Base-by-base conservation (phyloP, 1,139 yeast genomes). In the Suhomyces bolitotheri region DNA sequence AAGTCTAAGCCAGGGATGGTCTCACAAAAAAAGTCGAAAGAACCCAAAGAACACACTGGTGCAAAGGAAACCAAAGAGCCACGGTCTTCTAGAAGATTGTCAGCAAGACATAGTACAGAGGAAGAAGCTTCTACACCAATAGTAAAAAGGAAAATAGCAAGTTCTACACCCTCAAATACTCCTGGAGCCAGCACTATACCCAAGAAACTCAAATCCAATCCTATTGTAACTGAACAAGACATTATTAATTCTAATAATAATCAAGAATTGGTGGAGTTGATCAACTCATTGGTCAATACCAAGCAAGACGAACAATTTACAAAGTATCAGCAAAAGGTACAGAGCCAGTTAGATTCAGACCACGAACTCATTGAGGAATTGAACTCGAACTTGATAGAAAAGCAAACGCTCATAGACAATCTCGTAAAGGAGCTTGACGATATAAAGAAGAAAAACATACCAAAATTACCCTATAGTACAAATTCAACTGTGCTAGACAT, bases 221-320 rank as follows among this genome's bases (percentile, higher is more conserved):
- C 43, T 7, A 45, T 47, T 14, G 51, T 64, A 28, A 56, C 68
- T 1, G 71, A 66, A 34, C 53, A 56, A 29, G 72, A 65, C 27
- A 60, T 69, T 8, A 25, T 63, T 10, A 47, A 55, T 7, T 56
- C 64, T 10, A 49, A 46, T 8, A 53, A 56, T 28, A 49, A 53
- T 31, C 59, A 54, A 11, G 58, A 62, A 16, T 43, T 70, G 22
- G 49, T 65, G 10, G 55, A 53, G 20, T 45, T 69, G 17, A 54
- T 70, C 22, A 64, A 66, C 34, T 49, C 56, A 12, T 50, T 67
- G 16, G 58, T 68, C 7, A 54, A 59, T 28, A 62, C 70, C 4
- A 51, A 59, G 23, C 71, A 64, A 37, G 74, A 69, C 44, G 61
- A 56, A 32, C 28, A 62, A 9, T 64, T 67, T 36, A 44, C 49